These are phyloP conservation scores for Hemisphaericaspora nanyangensis DNA, from an alignment of 805 yeast species.

Conservation along the genomic window DNA sequence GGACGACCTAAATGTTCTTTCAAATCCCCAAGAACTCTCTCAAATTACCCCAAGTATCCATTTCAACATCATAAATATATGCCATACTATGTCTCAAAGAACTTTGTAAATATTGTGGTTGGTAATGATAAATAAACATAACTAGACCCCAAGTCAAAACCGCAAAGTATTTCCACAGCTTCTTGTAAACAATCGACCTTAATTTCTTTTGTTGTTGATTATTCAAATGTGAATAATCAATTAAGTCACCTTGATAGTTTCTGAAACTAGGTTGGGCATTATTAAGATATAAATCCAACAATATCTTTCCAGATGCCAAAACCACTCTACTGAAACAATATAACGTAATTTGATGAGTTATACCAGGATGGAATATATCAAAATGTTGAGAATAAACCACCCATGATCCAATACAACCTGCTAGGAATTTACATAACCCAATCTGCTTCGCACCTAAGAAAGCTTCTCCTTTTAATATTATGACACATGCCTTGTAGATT, in stretches of 20 bases:
- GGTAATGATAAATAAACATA: constrained; percentile 64
- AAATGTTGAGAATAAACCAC: constrained; percentile 43
- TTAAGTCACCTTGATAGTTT: constrained; percentile 9
- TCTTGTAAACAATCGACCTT: constrained; percentile 25
- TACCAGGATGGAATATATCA: constrained; percentile 41
- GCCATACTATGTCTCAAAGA: constrained; percentile 67
- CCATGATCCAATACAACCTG: constrained; percentile 42
- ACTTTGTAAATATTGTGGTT: constrained; percentile 59
- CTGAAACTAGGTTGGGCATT: constrained; percentile 32
- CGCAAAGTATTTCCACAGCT: constrained; percentile 57
- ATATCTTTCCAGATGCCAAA: constrained; percentile 55
- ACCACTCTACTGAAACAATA: constrained; percentile 69
- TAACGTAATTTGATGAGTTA: constrained; percentile 70
- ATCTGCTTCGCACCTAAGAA: constrained; percentile 30
- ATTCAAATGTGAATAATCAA: constrained; percentile 21
- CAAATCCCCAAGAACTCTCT: constrained; percentile 39
- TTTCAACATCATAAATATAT: constrained; percentile 61
- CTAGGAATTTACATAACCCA: constrained; percentile 28
- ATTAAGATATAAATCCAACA: constrained; percentile 36
- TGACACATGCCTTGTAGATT: constrained; percentile 42
- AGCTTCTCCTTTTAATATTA: constrained; percentile 27
- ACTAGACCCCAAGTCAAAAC: constrained; percentile 69
- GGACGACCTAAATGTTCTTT: too few relatives aligned
- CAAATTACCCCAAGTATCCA: constrained; percentile 48
- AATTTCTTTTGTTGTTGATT: constrained; percentile 31